Evolutionary conservation across 2,329 filamentous ascomycete genomes (phyloP).

Genomic region (Sphaerulina musiva): DNA sequence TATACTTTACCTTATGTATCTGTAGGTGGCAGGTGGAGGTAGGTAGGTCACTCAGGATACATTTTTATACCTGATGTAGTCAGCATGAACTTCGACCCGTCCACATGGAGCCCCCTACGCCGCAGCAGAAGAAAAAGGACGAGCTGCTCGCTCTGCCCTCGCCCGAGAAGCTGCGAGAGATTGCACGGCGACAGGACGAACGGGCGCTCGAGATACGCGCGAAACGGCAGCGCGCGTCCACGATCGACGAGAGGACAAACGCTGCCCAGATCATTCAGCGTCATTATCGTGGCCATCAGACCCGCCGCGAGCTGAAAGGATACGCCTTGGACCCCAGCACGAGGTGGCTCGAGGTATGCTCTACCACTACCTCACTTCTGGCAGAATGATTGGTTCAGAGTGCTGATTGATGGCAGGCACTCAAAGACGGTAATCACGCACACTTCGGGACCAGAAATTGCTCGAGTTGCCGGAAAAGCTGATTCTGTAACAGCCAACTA

Average conservation of each 20-base stretch:
- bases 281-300: conserved; percentile 70
- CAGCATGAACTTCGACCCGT: conserved; percentile 1
- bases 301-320: conserved; percentile 63
- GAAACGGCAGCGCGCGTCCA: conserved; percentile 6
- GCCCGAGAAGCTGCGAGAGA: conserved; percentile 31
- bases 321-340: conserved; percentile 62
- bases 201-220: conserved; percentile 25
- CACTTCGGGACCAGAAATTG: conserved; percentile 3
- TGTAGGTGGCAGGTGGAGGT: too few relatives aligned
- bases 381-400: background rate
- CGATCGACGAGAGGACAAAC: conserved; percentile 14
- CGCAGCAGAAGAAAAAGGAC: conserved; percentile 7
- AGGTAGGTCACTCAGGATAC: too few relatives aligned
- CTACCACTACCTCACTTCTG: conserved; percentile 5
- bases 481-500: conserved; percentile 44
- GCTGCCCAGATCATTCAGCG: conserved; percentile 41
- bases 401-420: conserved; percentile 21
- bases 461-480: conserved; percentile 18
- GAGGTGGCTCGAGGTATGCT: conserved; percentile 61
- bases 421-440: conserved; percentile 31
- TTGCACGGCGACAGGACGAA: conserved; percentile 32
- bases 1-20: too few relatives aligned
- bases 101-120: conserved; percentile 3
- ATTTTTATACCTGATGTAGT: too few relatives aligned
- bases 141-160: conserved; percentile 28